Conservation (phyloP, 1,139 yeast species). For the Keqinozyma sinolaborantium region DNA sequence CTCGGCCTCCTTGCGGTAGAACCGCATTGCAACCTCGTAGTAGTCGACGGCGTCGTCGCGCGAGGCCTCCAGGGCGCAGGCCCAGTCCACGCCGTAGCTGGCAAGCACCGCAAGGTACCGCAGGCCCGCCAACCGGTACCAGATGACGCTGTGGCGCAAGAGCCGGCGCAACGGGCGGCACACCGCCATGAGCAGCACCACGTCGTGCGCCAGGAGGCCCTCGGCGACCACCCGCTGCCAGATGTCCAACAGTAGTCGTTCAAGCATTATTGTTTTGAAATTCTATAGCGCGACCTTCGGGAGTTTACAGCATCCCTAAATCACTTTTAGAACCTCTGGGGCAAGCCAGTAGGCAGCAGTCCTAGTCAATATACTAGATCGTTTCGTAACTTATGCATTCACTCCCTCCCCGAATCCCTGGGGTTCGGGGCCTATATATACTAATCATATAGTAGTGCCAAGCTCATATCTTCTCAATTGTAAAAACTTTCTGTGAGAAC, state of each 20-base stretch:
- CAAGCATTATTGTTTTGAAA: no score
- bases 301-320: no score
- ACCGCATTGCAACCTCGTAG: slow-evolving; percentile 6
- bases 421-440: no score
- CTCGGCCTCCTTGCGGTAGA: slow-evolving; percentile 9
- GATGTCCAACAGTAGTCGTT: no score
- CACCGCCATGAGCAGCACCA: slow-evolving; percentile 12
- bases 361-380: no score
- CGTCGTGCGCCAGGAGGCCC: slow-evolving; percentile 20
- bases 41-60: slow-evolving; percentile 3
- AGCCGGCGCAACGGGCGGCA: slow-evolving; percentile 7
- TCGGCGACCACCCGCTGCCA: slow-evolving; percentile 15
- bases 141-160: slow-evolving; percentile 14
- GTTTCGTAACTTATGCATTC: no score
- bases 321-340: no score
- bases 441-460: no score
- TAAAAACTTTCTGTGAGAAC: background rate
- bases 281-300: no score
- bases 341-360: no score
- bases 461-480: background rate
- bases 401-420: no score
- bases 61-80: slow-evolving; percentile 1
- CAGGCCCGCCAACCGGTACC: slow-evolving; percentile 14
- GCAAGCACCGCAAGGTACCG: slow-evolving; percentile 10
- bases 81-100: slow-evolving; percentile 9